Evolutionary conservation across 2,329 filamentous ascomycete genomes (phyloP), one percentile per base, ranked within the genome.

Genomic region (Cryoendolithus antarcticus): DNA sequence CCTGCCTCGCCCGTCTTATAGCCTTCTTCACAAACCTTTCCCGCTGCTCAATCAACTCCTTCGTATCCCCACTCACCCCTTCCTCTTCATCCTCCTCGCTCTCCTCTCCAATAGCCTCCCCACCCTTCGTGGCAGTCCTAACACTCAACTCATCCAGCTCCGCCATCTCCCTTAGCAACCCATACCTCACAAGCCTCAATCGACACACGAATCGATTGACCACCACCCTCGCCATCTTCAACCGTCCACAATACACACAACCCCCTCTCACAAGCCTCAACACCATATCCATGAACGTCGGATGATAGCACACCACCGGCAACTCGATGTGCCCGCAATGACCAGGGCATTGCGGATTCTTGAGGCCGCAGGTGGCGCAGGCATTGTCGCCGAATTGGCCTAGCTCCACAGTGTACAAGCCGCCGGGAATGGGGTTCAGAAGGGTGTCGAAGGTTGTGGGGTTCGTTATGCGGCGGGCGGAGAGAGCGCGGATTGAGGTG

Each of bases 241-340:
- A 78, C 41, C 80, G 77, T 56, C 88, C 81, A 63, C 93, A 98
- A 65, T 94, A 95, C 43, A 81, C 74, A 60, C 91, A 98, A 61
- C 89, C 82, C 39, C 85, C 82, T 51, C 86, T 79, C 12, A 98
- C 71, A 34, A 98, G 70, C 33, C 84, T 80, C 47, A 93, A 74
- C 37, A 88, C 74, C 60, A 95, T 88, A 57, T 95, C 88, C 70
- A 98, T 82, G 56, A 95, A 96, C 2, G 86, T 82, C 11, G 89
- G 85, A 61, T 98, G 89, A 60, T 96, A 98, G 38, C 95, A 84
- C 34, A 84, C 85, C 9, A 88, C 81, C 9, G 91, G 88, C 9
- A 98, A 77, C 53, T 95, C 86, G 59, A 98, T 93, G 58, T 98
- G 91, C 38, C 91, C 93, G 43, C 82, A 75, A 66, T 98, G 93